Percentiles rank a stretch among this genome's conserved stretches.
Conservation (phyloP, 1,139 yeast genomes). For the Yamadazyma friedrichii region DNA sequence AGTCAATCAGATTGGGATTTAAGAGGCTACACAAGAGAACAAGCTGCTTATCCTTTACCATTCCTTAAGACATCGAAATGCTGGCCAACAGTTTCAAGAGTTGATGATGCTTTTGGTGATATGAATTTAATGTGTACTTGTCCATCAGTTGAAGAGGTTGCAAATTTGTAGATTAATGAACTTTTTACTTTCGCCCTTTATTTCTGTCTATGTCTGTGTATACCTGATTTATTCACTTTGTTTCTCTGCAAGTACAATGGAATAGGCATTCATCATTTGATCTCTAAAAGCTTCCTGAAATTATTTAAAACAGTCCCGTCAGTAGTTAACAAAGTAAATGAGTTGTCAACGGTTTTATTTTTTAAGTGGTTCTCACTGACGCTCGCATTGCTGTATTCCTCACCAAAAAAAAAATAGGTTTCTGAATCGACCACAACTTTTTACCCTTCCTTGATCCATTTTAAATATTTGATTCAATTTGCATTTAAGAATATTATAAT, state of each 20-base stretch:
- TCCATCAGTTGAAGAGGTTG: conserved; percentile 74
- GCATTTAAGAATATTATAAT: conserved; percentile 2
- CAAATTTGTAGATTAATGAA: conserved; percentile 1
- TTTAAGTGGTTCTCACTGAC: background rate
- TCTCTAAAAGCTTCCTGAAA: too few species aligned
- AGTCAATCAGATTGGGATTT: conserved; percentile 64
- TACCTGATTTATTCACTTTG: too few species aligned
- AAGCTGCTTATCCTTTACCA: conserved; percentile 89
- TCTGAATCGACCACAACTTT: background rate
- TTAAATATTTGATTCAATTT: background rate
- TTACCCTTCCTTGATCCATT: too few species aligned
- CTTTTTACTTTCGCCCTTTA: background rate
- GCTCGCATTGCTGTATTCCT: too few species aligned
- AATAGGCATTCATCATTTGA: too few species aligned
- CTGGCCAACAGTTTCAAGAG: conserved; percentile 93
- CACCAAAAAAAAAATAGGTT: too few species aligned
- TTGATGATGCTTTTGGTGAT: conserved; percentile 95
- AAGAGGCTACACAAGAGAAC: conserved; percentile 88
- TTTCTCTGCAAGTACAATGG: too few species aligned
- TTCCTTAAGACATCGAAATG: conserved; percentile 73
- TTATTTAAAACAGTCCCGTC: too few species aligned
- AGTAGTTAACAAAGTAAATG: too few species aligned
- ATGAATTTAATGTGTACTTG: conserved; percentile 91
- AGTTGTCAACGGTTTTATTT: background rate
- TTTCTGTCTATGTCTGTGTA: too few species aligned